These are phyloP conservation scores for Selaginella moellendorffii DNA, from an alignment of 75 land plant genomes.

Conservation along the genomic window DNA sequence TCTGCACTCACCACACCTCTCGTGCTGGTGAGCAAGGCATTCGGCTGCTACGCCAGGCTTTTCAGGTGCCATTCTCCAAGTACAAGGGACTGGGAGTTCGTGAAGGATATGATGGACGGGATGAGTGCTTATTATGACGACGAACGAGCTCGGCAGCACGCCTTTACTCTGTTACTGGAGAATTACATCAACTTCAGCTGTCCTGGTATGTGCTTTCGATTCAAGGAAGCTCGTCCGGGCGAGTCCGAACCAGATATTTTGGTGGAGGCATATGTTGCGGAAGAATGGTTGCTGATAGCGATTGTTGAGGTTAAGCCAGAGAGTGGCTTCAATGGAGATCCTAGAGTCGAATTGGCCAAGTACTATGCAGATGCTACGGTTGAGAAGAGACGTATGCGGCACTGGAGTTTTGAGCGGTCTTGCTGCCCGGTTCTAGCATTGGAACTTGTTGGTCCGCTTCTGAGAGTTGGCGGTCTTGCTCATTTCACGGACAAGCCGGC, in stretches of 20 bases:
- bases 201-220: not conserved
- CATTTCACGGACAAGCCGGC: not conserved
- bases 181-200: not conserved
- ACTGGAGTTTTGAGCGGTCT: not conserved
- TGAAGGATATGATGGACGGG: not conserved
- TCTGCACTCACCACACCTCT: not conserved
- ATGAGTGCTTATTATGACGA: not conserved
- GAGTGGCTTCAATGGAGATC: not conserved
- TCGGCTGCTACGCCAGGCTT: constrained; percentile 1
- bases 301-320: not conserved
- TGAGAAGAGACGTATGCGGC: not conserved
- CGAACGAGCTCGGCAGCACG: constrained; percentile 1
- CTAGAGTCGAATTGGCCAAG: not conserved
- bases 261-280: constrained; percentile 1
- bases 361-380: not conserved
- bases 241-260: not conserved
- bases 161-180: not conserved
- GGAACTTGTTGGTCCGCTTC: not conserved
- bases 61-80: not conserved
- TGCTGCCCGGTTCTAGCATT: not conserved
- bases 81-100: not conserved
- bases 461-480: not conserved
- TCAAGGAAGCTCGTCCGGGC: not conserved
- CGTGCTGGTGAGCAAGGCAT: not conserved
- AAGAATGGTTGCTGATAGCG: not conserved